Percentiles rank a stretch among this genome's conserved stretches.
phyloP scores from a whole-genome alignment of 192 early-diverging fungal species.

The Phycomyces blakesleeanus region DNA sequence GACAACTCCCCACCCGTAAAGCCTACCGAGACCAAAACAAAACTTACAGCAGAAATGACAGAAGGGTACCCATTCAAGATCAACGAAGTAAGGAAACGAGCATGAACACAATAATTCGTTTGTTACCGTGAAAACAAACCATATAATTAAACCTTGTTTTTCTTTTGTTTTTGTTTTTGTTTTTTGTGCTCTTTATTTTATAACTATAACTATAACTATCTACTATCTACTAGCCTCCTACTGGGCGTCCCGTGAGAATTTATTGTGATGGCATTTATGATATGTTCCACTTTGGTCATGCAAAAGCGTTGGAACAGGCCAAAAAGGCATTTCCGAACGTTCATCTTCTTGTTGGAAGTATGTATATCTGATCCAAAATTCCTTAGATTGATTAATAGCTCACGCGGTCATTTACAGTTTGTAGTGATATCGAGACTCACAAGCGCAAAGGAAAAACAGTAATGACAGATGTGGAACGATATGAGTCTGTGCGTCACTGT shows the following conservation, averaged over 20 bases:
- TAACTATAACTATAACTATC: no score
- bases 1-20: no score
- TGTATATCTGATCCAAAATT: background rate
- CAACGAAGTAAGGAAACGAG: background rate
- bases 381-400: background rate
- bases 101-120: background rate
- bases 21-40: no score
- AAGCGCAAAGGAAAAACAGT: slow-evolving; percentile 81
- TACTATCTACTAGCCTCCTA: slow-evolving; percentile 39
- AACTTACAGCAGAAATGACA: background rate
- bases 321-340: slow-evolving; percentile 76
- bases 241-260: slow-evolving; percentile 64
- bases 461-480: slow-evolving; percentile 73
- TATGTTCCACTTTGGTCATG: slow-evolving; percentile 78
- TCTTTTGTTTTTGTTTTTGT: no score
- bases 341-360: slow-evolving; percentile 66
- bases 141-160: no score
- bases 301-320: slow-evolving; percentile 74
- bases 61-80: background rate
- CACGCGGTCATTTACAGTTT: slow-evolving; percentile 37
- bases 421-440: slow-evolving; percentile 73
- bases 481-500: slow-evolving; percentile 77
- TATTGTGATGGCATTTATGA: slow-evolving; percentile 78
- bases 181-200: no score
- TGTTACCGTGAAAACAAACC: background rate